Evolutionary conservation across 306 rosid genomes (phyloP).

Genomic region (Rosa chinensis): DNA sequence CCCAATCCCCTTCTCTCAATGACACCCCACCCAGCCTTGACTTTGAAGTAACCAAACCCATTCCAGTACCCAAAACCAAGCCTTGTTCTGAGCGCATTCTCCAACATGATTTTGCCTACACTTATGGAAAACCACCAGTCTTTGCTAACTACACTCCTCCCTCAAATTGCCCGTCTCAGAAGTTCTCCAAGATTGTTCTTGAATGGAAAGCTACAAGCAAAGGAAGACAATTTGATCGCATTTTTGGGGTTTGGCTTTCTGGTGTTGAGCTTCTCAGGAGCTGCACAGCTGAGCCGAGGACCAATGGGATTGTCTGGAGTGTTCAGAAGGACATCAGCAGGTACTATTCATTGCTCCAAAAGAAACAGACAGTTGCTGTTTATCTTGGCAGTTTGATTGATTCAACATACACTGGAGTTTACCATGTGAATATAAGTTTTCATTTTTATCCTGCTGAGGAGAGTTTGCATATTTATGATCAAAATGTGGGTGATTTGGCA

Average conservation of each 20-base stretch:
- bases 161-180: conserved; percentile 42
- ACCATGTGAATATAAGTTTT: conserved; percentile 66
- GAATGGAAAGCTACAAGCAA: conserved; percentile 75
- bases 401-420: conserved; percentile 73
- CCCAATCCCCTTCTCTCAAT: conserved; percentile 23
- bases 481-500: conserved; percentile 23
- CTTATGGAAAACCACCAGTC: conserved; percentile 73
- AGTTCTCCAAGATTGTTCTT: conserved; percentile 61
- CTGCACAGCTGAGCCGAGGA: conserved; percentile 83
- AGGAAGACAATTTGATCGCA: conserved; percentile 88
- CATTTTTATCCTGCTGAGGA: conserved; percentile 58
- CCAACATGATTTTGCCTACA: conserved; percentile 67
- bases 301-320: conserved; percentile 78
- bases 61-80: conserved; percentile 51
- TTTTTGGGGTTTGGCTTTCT: conserved; percentile 88
- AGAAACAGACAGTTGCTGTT: conserved; percentile 72
- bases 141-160: conserved; percentile 65
- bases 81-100: conserved; percentile 64
- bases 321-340: conserved; percentile 83
- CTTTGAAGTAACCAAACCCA: conserved; percentile 86
- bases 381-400: conserved; percentile 67
- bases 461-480: not conserved
- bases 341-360: conserved; percentile 59
- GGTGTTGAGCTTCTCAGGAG: conserved; percentile 90
- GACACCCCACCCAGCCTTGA: conserved; percentile 43